A percentile compares a stretch with the other conserved stretches of the same genome.
phyloP scores from a whole-genome alignment of 495 filamentous ascomycete genomes.

The Tetracladium marchalianum region DNA sequence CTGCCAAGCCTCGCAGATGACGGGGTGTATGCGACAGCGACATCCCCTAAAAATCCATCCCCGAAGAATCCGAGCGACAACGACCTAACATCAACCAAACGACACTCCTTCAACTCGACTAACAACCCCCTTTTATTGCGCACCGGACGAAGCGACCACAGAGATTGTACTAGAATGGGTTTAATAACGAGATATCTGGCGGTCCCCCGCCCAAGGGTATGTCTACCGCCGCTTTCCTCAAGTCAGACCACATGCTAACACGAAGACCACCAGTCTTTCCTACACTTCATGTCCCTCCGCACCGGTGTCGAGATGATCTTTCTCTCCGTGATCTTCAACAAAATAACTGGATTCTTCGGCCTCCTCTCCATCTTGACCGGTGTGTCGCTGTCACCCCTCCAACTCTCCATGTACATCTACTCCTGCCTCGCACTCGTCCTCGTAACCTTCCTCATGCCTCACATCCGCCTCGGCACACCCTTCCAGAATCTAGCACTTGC shows the following conservation, averaged over 20 bases:
- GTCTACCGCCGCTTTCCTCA: slow-evolving; percentile 3
- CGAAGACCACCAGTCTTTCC: slow-evolving; percentile 35
- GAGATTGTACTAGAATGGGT: slow-evolving; percentile 2
- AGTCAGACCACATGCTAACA: neutral
- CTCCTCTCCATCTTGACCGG: slow-evolving; percentile 79
- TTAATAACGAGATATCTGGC: slow-evolving; percentile 36
- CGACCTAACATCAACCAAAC: neutral
- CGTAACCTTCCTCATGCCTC: slow-evolving; percentile 52
- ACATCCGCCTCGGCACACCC: slow-evolving; percentile 59
- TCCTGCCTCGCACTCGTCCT: slow-evolving; percentile 57
- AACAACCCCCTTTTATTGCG: neutral
- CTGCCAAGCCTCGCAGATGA: slow-evolving; percentile 3
- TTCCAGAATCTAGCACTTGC: slow-evolving; percentile 60
- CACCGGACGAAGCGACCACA: neutral
- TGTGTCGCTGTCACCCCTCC: slow-evolving; percentile 46
- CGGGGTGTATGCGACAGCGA: neutral
- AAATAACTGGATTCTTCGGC: slow-evolving; percentile 78
- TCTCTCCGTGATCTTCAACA: slow-evolving; percentile 74
- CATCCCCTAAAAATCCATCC: neutral
- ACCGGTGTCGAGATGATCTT: slow-evolving; percentile 76
- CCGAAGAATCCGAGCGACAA: neutral
- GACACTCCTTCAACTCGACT: neutral
- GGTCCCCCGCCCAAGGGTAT: slow-evolving; percentile 50
- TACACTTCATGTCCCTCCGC: slow-evolving; percentile 74
- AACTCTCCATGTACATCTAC: slow-evolving; percentile 77